Conservation (phyloP, 805 yeast species). For the Martiniozyma abietophila region DNA sequence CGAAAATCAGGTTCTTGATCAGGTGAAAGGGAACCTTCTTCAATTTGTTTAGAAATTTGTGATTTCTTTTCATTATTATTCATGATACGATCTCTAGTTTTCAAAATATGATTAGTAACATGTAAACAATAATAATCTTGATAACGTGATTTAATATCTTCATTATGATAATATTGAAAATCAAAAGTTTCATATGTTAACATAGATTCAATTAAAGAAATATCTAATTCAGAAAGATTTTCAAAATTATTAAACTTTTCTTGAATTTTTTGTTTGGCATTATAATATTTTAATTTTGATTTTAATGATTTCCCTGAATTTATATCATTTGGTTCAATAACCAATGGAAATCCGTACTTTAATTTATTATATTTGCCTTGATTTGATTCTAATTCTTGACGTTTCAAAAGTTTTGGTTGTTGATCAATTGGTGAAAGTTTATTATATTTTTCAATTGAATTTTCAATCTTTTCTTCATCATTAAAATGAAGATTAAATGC, state of each 20-base stretch:
- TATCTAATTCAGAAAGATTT: conserved; percentile 34
- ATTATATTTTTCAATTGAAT: conserved; percentile 26
- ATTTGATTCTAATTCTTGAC: conserved; percentile 10
- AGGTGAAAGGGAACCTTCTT: conserved; percentile 26
- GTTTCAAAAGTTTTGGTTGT: conserved; percentile 17
- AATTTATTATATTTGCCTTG: conserved; percentile 25
- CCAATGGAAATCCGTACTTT: conserved; percentile 22
- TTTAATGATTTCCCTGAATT: conserved; percentile 10
- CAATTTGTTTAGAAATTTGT: conserved; percentile 26
- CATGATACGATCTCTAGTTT: conserved; percentile 78
- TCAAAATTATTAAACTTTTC: conserved; percentile 25
- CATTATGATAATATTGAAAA: conserved; percentile 42
- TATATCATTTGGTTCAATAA: conserved; percentile 2
- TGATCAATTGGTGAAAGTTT: conserved; percentile 7
- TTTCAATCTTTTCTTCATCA: conserved; percentile 31
- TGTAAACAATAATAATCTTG: conserved; percentile 62
- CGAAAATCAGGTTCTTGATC: conserved; percentile 50
- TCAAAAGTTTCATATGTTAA: conserved; percentile 65
- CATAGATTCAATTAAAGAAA: conserved; percentile 50
- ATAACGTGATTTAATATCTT: conserved; percentile 30
- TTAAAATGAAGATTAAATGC: conserved; percentile 76
- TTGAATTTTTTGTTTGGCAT: conserved; percentile 40
- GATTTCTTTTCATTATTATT: conserved; percentile 61
- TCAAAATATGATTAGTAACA: conserved; percentile 70
- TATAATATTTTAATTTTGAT: conserved; percentile 24